Evolutionary conservation across 2,329 filamentous ascomycete species (phyloP).

Genomic region (Fusarium continuum): DNA sequence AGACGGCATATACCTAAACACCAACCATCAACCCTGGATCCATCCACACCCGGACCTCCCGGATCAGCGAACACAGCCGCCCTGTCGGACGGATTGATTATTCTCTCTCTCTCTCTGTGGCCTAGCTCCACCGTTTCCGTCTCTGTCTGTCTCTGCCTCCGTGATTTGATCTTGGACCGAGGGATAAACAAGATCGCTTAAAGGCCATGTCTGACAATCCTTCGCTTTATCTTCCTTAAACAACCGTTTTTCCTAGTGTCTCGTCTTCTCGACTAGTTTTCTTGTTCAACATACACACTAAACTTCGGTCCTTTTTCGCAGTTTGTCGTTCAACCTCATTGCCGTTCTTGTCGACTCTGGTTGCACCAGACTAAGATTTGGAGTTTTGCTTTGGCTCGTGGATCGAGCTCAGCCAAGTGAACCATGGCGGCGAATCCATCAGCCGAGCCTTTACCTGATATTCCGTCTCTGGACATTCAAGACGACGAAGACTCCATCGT

Average conservation of each 20-base stretch:
- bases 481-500: conserved; percentile 41
- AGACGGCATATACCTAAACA: conserved; percentile 25
- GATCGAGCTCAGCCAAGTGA: background rate
- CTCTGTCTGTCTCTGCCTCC: conserved; percentile 1
- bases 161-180: conserved; percentile 18
- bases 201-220: conserved; percentile 20
- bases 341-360: background rate
- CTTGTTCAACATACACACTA: conserved; percentile 13
- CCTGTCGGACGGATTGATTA: conserved; percentile 18
- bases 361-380: background rate
- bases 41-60: conserved; percentile 40
- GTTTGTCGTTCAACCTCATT: conserved; percentile 1
- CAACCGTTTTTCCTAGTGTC: conserved; percentile 6
- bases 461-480: conserved; percentile 8
- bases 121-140: conserved; percentile 30
- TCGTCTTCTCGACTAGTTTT: background rate
- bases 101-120: conserved; percentile 12
- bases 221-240: conserved; percentile 22
- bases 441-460: conserved; percentile 5
- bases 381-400: background rate
- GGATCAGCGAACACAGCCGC: conserved; percentile 37
- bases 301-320: conserved; percentile 6
- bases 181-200: conserved; percentile 8
- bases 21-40: conserved; percentile 33
- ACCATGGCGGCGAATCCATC: conserved; percentile 21